Evolutionary conservation across 2,329 filamentous ascomycete genomes (phyloP).

Genomic region (Bipolaris cookei): DNA sequence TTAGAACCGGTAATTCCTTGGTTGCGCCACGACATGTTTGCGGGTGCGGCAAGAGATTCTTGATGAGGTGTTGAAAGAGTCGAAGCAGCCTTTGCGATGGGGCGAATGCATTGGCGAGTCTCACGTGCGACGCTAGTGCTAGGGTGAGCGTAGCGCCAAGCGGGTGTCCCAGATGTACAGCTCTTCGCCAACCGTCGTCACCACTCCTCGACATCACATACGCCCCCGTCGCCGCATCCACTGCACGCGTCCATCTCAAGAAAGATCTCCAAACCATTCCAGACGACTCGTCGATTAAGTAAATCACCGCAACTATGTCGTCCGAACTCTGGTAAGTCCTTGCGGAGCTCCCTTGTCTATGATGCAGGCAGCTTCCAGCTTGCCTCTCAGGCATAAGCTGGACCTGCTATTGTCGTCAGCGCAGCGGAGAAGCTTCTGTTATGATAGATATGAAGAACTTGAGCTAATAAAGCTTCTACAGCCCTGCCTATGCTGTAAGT

Average conservation of each 20-base stretch:
- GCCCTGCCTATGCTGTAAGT: constrained; percentile 99
- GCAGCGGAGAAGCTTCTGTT: constrained; percentile 14
- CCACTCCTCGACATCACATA: constrained; percentile 41
- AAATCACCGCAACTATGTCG: constrained; percentile 66
- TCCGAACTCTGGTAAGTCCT: constrained; percentile 80
- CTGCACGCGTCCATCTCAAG: constrained; percentile 39
- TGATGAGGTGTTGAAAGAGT: constrained; percentile 16
- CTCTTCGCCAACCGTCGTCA: constrained; percentile 46
- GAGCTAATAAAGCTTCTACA: constrained; percentile 54
- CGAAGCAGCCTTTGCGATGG: constrained; percentile 15
- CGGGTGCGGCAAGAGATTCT: constrained; percentile 19
- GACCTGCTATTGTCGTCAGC: constrained; percentile 32
- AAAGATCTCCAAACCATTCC: constrained; percentile 30
- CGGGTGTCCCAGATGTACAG: constrained; percentile 28
- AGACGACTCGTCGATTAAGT: constrained; percentile 27
- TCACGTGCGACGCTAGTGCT: constrained; percentile 32
- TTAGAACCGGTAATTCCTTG: constrained; percentile 96
- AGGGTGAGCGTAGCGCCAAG: constrained; percentile 22
- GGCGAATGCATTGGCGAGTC: constrained; percentile 26
- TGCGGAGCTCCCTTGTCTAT: constrained; percentile 37
- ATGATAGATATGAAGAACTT: constrained; percentile 16
- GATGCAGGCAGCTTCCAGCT: constrained; percentile 46
- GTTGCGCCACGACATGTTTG: constrained; percentile 68
- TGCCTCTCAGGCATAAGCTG: constrained; percentile 45
- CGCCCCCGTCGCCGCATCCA: constrained; percentile 38